phyloP scores from a whole-genome alignment of 139 green algal species.

The Marvania coccoides region DNA sequence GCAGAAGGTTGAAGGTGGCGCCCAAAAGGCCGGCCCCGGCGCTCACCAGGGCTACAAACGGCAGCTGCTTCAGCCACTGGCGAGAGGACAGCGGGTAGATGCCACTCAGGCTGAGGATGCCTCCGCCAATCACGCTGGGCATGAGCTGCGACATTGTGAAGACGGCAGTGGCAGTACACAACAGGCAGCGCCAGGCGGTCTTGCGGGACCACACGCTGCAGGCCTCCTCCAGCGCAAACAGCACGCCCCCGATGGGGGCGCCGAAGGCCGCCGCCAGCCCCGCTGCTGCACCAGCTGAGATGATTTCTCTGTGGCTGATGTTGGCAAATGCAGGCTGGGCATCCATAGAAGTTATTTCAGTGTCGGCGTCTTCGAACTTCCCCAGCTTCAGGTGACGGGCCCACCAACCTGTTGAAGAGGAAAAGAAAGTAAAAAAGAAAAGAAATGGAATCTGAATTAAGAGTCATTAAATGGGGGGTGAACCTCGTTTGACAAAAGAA shows the following conservation, averaged over 20 bases:
- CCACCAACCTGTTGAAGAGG: neutral
- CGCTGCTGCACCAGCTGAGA: constrained; percentile 72
- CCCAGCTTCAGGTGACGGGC: neutral
- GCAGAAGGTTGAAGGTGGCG: constrained; percentile 67
- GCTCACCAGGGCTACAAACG: constrained; percentile 59
- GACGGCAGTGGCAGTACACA: constrained; percentile 55
- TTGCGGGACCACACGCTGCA: constrained; percentile 64
- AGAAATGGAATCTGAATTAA: neutral
- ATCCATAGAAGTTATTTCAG: constrained; percentile 13
- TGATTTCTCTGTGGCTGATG: constrained; percentile 72
- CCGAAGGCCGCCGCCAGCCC: constrained; percentile 79
- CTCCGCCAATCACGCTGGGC: neutral
- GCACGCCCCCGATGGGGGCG: constrained; percentile 84
- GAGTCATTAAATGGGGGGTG: too few relatives aligned
- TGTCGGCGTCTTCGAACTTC: constrained; percentile 4
- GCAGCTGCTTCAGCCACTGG: constrained; percentile 72
- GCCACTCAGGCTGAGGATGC: constrained; percentile 54
- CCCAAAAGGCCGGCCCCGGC: constrained; percentile 61
- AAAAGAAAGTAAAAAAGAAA: neutral
- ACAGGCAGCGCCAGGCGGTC: constrained; percentile 77
- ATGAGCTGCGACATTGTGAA: constrained; percentile 57
- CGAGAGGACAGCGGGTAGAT: constrained; percentile 42
- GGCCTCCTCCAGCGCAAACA: constrained; percentile 89
- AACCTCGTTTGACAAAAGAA: too few relatives aligned
- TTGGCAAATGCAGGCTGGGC: constrained; percentile 23